Base-by-base conservation (phyloP, 192 early-diverging fungal genomes). In the Chytriomyces sp. region DNA sequence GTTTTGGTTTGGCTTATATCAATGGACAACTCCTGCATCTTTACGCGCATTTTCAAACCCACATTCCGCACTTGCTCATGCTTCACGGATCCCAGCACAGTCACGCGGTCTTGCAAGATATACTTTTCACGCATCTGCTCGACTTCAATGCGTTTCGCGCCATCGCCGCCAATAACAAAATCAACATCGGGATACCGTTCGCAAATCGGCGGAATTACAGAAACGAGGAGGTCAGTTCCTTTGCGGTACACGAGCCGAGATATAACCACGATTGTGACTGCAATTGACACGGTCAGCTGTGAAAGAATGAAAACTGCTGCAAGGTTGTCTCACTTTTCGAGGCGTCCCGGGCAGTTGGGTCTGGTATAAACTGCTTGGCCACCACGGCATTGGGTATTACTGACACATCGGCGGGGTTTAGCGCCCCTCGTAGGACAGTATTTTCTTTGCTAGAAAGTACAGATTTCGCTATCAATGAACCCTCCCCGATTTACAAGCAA, bases 381-480 rank as follows among this genome's bases (percentile, higher is more conserved):
- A 99, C 93, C 16, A 99, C 92, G 46, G 96, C 97, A 84, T 99
- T 99, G 16, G 97, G 97, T 61, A 99, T 96, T 24, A 97, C 96
- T 5, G 93, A 95, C 5, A 99, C 97, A 71, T 91, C 89, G 69
- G 87, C 83, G 9, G 97, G 97, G 49, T 94, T 92, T 23, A 99
- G 86, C 6, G 93, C 91, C 2, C 95, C 97, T 20, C 97, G 86
- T 35, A 99, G 82, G 9, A 99, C 97, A 1, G 97, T 99, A 83
- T 99, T 99, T 82, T 98, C 97, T 83, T 98, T 99, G 86, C 96
- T 96, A 72, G 45, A 3, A 48, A 47, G 10, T 23, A 47, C 7
- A 23, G 66, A 44, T 48, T 50, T 18, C 16, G 47, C 47, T 11
- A 45, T 57, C 45, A 11, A 50, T 61, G 44, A 46, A 44, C 23